These are phyloP conservation scores for Gaeumannomyces tritici DNA, from an alignment of 2,329 filamentous ascomycete genomes.

Conservation along the genomic window DNA sequence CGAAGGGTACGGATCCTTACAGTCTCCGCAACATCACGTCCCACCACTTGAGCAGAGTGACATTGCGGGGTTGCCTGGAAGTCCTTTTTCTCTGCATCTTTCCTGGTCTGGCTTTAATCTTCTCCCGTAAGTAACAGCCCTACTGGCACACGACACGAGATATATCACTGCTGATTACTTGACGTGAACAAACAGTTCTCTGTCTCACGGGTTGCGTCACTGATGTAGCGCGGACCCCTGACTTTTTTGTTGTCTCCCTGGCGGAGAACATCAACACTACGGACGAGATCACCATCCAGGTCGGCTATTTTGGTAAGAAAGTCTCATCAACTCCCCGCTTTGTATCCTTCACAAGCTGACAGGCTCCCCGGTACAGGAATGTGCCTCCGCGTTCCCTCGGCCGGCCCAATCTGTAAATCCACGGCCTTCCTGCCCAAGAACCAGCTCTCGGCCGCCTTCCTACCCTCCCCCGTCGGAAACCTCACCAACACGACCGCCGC, in stretches of 20 bases:
- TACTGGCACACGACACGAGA: neutral
- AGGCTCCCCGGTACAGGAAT: neutral
- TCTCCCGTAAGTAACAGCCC: neutral
- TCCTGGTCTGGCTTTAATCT: neutral
- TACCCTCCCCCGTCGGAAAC: neutral
- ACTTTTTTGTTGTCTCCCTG: slow-evolving; percentile 1
- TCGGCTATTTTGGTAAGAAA: slow-evolving; percentile 1
- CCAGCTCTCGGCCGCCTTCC: neutral
- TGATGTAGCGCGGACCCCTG: neutral
- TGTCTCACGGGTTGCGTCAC: neutral
- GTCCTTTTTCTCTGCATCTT: neutral
- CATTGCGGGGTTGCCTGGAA: no score
- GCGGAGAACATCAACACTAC: neutral
- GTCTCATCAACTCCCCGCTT: no score
- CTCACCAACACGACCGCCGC: neutral
- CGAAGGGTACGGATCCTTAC: no score
- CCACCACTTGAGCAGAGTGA: no score
- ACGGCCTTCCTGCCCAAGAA: neutral
- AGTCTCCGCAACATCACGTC: no score
- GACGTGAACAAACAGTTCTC: neutral
- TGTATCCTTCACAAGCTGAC: no score
- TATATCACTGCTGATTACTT: neutral
- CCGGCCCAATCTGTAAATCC: neutral
- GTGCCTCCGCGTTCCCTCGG: slow-evolving; percentile 1
- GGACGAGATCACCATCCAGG: neutral